Evolutionary conservation across 2,329 filamentous ascomycete genomes (phyloP), one percentile per base, ranked within the genome.

Genomic region (Paecilomyces niveus): DNA sequence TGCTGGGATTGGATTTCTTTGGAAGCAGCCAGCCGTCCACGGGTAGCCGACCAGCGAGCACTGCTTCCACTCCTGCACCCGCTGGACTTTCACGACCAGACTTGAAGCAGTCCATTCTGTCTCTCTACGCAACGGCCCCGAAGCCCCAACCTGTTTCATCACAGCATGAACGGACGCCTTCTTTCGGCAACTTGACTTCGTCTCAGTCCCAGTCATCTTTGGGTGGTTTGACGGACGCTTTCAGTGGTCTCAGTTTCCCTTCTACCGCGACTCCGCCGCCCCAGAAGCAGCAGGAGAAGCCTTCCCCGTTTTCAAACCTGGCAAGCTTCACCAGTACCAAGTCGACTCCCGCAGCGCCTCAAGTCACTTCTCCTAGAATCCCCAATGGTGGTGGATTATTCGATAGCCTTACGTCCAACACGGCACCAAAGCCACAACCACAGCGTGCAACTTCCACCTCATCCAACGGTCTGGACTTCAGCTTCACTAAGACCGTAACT

Each of bases 21-120:
- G 92, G 91, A 39, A 85, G 86, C 56, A 76, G 85, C 32, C 79
- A 88, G 49, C 80, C 87, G 35, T 81, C 89, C 9, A 85, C 90
- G n/a, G 85, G 87, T 32, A 79, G 78, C 56, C 84, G 92, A 56
- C 89, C 92, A n/a, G 85, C 90, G 5, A 96, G 90, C 76, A 91
- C 90, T 21, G 84, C 87, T 3, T 85, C 87, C 18, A 83, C 86
- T 11, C 77, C 83, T 53, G 69, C 82, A 4, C 72, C 81, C 2
- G 80, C 80, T 18, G 82, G 83, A 11, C 87, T 89, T 66, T 95
- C 92, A 53, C 83, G 94, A 61, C 92, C 93, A 2, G 94, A 99
- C 71, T 80, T 99, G 60, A 99, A 99, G 76, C 93, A 97, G 74
- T 97, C 93, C 2, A 99, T 99, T 61, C 78, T 99, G 54, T 99